These are phyloP conservation scores for Holtermannia corniformis DNA, from an alignment of 768 basidiomycete species.

Conservation along the genomic window DNA sequence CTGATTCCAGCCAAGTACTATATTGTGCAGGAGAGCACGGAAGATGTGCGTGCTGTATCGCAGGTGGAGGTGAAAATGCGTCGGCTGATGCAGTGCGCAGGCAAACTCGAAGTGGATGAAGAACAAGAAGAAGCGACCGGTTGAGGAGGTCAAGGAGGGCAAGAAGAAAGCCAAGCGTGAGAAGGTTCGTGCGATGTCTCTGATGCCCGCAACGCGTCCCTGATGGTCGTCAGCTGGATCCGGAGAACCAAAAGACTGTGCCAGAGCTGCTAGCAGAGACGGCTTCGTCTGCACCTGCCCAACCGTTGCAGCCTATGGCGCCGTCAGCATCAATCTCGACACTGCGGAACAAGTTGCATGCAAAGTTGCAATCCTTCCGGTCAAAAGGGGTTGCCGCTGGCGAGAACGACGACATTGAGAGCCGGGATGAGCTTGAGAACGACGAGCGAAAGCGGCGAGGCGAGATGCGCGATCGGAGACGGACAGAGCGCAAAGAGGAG, in stretches of 20 bases:
- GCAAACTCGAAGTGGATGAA: slow-evolving; percentile 47
- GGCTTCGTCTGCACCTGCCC: not conserved
- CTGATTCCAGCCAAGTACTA: slow-evolving; percentile 89
- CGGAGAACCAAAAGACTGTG: slow-evolving; percentile 71
- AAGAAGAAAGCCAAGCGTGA: slow-evolving; percentile 78
- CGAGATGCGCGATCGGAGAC: slow-evolving; percentile 69
- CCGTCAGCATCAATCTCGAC: slow-evolving; percentile 33
- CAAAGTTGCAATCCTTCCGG: slow-evolving; percentile 32
- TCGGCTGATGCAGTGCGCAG: slow-evolving; percentile 14
- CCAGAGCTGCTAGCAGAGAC: slow-evolving; percentile 50
- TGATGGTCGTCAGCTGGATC: slow-evolving; percentile 61
- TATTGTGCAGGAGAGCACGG: slow-evolving; percentile 56
- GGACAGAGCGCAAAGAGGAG: slow-evolving; percentile 79
- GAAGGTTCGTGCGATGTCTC: slow-evolving; percentile 50
- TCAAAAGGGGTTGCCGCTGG: slow-evolving; percentile 22
- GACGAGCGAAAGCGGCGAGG: slow-evolving; percentile 68
- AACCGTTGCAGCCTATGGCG: slow-evolving; percentile 22
- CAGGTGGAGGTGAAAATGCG: not conserved
- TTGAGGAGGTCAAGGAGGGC: slow-evolving; percentile 79
- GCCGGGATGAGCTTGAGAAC: slow-evolving; percentile 73
- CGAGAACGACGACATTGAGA: slow-evolving; percentile 45
- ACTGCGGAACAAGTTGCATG: slow-evolving; percentile 30
- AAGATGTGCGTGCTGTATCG: slow-evolving; percentile 49
- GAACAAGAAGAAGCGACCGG: slow-evolving; percentile 71
- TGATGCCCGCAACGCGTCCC: not conserved